phyloP scores from a whole-genome alignment of 805 yeast species.

The Ogataea wickerhamii region DNA sequence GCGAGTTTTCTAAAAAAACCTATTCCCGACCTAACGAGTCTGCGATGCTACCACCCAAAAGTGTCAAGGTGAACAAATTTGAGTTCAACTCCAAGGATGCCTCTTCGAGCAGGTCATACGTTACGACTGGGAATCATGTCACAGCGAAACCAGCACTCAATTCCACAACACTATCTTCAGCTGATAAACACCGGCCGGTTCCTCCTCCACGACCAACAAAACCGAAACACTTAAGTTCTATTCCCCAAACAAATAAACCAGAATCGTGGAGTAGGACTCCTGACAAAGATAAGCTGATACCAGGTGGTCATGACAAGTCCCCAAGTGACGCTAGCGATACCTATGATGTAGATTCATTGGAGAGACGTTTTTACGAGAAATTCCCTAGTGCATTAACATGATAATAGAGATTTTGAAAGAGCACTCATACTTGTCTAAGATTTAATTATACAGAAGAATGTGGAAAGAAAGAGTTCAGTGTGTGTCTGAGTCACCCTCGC shows the following conservation, averaged over 20 bases:
- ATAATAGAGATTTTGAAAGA: not conserved
- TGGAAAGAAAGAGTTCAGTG: not conserved
- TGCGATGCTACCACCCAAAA: conserved; percentile 18
- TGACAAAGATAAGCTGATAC: conserved; percentile 3
- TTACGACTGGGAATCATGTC: not conserved
- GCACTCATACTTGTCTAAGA: not conserved
- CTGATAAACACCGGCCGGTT: conserved; percentile 21
- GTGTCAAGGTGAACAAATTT: conserved; percentile 19
- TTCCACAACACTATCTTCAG: conserved; percentile 3
- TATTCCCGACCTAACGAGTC: not conserved
- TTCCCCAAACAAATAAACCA: conserved; percentile 12
- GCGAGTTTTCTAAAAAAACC: not conserved
- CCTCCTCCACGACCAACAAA: conserved; percentile 66
- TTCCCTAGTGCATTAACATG: conserved; percentile 56
- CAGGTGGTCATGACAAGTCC: not conserved
- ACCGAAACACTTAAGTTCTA: conserved; percentile 50
- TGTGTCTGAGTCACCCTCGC: conserved; percentile 30
- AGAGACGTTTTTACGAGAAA: conserved; percentile 51
- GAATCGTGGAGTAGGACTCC: not conserved
- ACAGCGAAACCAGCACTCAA: not conserved
- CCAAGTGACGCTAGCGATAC: conserved; percentile 12
- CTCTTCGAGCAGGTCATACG: conserved; percentile 9
- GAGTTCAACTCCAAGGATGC: not conserved
- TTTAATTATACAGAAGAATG: not conserved
- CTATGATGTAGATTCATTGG: conserved; percentile 55